A percentile compares a stretch with the other conserved stretches of the same genome.
Evolutionary conservation across 257 asterid genomes (phyloP).

Genomic region (Pogostemon cablin): DNA sequence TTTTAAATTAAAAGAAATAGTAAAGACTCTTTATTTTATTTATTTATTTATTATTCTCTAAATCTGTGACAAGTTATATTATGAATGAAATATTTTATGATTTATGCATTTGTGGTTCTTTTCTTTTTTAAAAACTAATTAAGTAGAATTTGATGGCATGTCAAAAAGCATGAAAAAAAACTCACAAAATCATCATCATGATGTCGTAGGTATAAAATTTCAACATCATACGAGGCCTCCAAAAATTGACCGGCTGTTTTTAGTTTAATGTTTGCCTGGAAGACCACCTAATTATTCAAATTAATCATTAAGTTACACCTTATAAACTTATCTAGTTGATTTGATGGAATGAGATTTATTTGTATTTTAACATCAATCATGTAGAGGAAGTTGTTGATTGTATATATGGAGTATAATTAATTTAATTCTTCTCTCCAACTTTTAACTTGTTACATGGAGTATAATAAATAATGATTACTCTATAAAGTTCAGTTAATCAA

Average conservation of each 20-base stretch:
- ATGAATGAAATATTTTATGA: too few species aligned
- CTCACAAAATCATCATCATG: not conserved
- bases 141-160: not conserved
- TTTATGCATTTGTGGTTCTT: too few species aligned
- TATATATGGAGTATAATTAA: not conserved
- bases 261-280: conserved; percentile 11
- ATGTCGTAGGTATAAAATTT: not conserved
- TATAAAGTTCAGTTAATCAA: too few species aligned
- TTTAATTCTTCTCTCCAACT: not conserved
- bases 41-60: too few species aligned
- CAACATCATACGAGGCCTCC: not conserved
- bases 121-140: not conserved
- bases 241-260: conserved; percentile 1
- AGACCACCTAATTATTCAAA: conserved; percentile 19
- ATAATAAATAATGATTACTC: not conserved
- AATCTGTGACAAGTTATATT: too few species aligned
- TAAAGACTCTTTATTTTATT: too few species aligned
- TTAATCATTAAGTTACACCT: conserved; percentile 26
- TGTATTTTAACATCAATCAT: conserved; percentile 25
- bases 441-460: not conserved
- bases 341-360: conserved; percentile 30
- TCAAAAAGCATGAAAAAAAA: not conserved
- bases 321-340: conserved; percentile 15
- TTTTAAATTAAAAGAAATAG: too few species aligned
- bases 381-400: conserved; percentile 27